Evolutionary conservation across 345 rosid genomes (phyloP), one percentile per base, ranked within the genome.

Genomic region (Eucalyptus camaldulensis): DNA sequence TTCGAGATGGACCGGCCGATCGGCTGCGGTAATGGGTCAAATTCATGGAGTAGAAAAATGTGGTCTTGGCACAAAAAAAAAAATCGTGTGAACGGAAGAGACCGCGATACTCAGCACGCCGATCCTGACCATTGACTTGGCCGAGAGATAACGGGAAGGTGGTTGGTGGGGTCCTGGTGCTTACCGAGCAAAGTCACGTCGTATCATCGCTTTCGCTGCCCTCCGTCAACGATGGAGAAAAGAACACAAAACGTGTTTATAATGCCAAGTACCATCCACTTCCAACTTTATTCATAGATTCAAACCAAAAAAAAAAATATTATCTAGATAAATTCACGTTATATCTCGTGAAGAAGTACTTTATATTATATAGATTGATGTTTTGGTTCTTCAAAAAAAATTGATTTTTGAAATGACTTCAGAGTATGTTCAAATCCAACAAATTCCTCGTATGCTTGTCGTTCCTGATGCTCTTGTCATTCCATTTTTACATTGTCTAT

Each of bases 391-490:
- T 76, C 8, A 13, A 19, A 19, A 76, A 76, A 76, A 10, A 33
- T 40, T 37, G 4, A 5, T 76, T 8, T 19, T 3, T 10, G 6
- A 76, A 10, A 2, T 12, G 47, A 21, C 29, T 76, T 76, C 1
- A 19, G 0, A 24, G 3, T 0, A 5, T 19, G 27, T 37, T 37
- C 14, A 37, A 37, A 37, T 72, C 8, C 14, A 2, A 37, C 9
- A 37, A 19, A 40, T 37, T 24, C 1, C 27, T 37, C 15, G 0
- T 3, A 21, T 0, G 3, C 3, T 22, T 10, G 45, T 37, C 4
- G 2, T 72, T 37, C 45, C 1, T 62, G 69, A 13, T 27, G 15
- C 15, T 62, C 1, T 72, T 10, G 45, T 72, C 25, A 10, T 19
- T 72, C 83, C 25, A 19, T 33, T 37, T 7, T 8, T 19, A 19